A percentile compares a stretch with the other conserved stretches of the same genome.
Evolutionary conservation across 106 monocot genomes (phyloP).

Genomic region (Apostasia ramifera): DNA sequence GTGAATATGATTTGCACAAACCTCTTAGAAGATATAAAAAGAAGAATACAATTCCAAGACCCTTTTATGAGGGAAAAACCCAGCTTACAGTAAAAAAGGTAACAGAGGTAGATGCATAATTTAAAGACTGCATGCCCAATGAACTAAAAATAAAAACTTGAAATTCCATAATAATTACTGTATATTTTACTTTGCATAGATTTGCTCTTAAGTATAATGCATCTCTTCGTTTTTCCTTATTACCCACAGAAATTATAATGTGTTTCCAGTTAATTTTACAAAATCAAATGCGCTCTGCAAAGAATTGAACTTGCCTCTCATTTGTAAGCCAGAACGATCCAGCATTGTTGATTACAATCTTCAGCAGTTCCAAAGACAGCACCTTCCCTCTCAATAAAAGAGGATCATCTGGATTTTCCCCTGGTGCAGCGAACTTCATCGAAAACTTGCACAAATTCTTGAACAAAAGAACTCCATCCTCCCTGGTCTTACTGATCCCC

Average conservation of each 20-base stretch:
- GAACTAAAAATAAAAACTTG: too few relatives aligned
- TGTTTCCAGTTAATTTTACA: neutral
- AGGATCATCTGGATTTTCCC: slow-evolving; percentile 77
- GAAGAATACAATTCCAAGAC: too few relatives aligned
- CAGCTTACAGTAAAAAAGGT: too few relatives aligned
- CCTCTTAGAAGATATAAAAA: too few relatives aligned
- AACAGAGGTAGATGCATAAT: too few relatives aligned
- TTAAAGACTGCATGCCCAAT: too few relatives aligned
- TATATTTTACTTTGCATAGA: too few relatives aligned
- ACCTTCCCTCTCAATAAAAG: slow-evolving; percentile 83
- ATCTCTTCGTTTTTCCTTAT: neutral
- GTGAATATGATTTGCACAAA: too few relatives aligned
- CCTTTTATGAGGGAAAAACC: too few relatives aligned
- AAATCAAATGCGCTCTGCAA: neutral
- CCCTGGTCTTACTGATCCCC: slow-evolving; percentile 59
- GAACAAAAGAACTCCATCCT: slow-evolving; percentile 83
- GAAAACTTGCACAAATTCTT: slow-evolving; percentile 91
- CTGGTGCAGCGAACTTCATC: slow-evolving; percentile 73
- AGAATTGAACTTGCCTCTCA: slow-evolving; percentile 53
- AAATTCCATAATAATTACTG: too few relatives aligned
- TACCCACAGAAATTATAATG: neutral
- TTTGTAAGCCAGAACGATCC: slow-evolving; percentile 75
- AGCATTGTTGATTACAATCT: slow-evolving; percentile 85
- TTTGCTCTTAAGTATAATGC: neutral
- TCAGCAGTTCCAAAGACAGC: slow-evolving; percentile 84